Base-by-base conservation (phyloP, 805 yeast species). In the Cyberlindnera saturnus region DNA sequence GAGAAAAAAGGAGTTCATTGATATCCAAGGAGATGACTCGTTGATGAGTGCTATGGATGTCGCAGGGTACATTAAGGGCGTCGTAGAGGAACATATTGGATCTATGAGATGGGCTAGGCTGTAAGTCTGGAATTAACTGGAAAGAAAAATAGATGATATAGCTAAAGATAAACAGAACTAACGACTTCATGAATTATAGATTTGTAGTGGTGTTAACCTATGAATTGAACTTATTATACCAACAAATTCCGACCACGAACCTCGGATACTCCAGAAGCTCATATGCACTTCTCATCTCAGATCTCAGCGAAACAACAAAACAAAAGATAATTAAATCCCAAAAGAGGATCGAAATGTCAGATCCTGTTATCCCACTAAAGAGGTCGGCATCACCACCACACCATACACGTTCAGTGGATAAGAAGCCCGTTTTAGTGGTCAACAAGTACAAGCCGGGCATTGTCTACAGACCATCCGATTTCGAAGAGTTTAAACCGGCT, bases 381-480 rank as follows among this genome's bases (percentile, higher is more conserved):
- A 26, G 42, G 29, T 29, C 37, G 9, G 38, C 36, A n/a, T 32
- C 41, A 5, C 36, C 31, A 19, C 15, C 32, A 10, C 13, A 32
- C 32, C 41, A 38, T 6, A 40, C 42, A 7, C 32, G 42, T 5
- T 40, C 42, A 7, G 20, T 30, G 6, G 42, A 40, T 18, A 40
- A 40, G 34, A 39, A 40, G 18, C 34, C 26, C 10, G 16, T 17
- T n/a, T 18, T 16, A 11, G 34, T 18, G 8, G 30, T 49, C 16
- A 58, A 58, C 43, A 55, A 52, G 32, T 57, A 48, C 34, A 48
- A 50, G 28, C 60, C 61, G 6, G 49, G 52, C 13, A 48, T 56
- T 7, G 44, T 53, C 3, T 57, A 55, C 36, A 50, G 46, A 34
- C 46, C 55, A 3, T 36, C 38, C 3, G 60, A 55, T 37, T 58